Base-by-base conservation (phyloP, 352 stramenopile genomes). In the Pythium volutum region DNA sequence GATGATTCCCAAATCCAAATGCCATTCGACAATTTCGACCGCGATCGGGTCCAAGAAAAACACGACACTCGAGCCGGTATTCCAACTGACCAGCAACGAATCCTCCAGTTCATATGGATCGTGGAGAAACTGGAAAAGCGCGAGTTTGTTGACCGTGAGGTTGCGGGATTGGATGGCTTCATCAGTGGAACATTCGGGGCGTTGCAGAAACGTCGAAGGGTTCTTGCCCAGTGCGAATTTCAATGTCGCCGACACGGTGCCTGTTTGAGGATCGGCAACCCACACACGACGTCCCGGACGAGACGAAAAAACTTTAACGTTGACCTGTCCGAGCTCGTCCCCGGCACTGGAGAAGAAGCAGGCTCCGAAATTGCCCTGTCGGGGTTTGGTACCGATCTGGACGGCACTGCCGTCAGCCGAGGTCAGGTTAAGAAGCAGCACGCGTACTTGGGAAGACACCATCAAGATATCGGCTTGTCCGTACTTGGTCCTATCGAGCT, bases 21-120 rank as follows among this genome's bases (percentile, higher is more conserved):
- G 87, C 83, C 87, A 94, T 55, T 95, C 87, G 7, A 93, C 80
- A 33, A 95, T 90, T 65, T 95, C 84, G 3, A 94, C 84, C 0
- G 77, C 80, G 46, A 87, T 81, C 3, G 87, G 87, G 36, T 95
- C 84, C 18, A 95, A 57, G 46, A 95, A 88, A 59, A 95, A 93
- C 3, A 95, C 38, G 8, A 91, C 83, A 29, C 81, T 91, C 15
- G 83, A 88, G 22, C 85, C 85, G 14, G 84, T 45, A 25, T 89
- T 91, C 87, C 87, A 95, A 55, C 87, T 95, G 22, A 92, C 72
- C 2, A 95, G 71, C 14, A 90, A 71, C 53, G 72, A 70, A 7
- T 75, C 59, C 20, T 88, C 79, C 45, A 75, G 60, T 0, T 69
- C 69, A 27, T 74, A 76, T 41, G 79, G 78, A 20, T 91, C 79